Evolutionary conservation across 2,329 filamentous ascomycete species (phyloP).

Genomic region (Chaetomiaceae sp.): DNA sequence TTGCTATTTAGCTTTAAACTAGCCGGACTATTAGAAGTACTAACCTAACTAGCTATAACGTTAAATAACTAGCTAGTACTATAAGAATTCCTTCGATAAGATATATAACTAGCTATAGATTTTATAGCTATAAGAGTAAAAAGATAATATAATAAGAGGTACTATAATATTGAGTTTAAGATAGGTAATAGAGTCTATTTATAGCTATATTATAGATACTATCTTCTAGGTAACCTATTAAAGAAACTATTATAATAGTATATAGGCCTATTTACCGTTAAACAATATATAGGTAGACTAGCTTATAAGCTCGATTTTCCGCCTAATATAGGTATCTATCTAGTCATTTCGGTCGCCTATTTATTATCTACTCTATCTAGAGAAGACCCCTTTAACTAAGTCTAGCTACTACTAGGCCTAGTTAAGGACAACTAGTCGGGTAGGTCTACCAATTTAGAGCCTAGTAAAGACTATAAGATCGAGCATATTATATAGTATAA

Average conservation of each 20-base stretch:
- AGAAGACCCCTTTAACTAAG: background rate
- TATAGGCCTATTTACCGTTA: background rate
- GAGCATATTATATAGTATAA: background rate
- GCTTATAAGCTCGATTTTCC: background rate
- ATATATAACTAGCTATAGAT: background rate
- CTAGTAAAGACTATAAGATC: background rate
- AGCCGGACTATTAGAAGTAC: background rate
- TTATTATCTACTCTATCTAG: constrained; percentile 28
- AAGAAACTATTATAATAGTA: background rate
- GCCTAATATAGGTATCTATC: background rate
- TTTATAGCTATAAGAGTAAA: background rate
- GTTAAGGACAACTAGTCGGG: background rate
- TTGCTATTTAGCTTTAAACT: background rate
- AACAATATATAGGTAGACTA: background rate
- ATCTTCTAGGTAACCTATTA: background rate
- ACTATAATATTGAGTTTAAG: background rate
- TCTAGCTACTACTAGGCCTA: too few species aligned
- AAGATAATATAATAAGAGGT: background rate
- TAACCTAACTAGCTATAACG: background rate
- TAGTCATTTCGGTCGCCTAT: constrained; percentile 30
- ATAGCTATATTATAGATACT: background rate
- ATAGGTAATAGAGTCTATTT: background rate
- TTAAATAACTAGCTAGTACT: background rate
- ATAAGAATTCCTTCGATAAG: background rate
- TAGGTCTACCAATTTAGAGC: background rate